phyloP scores from a whole-genome alignment of 2,329 filamentous ascomycete genomes.

The Trichoderma aggressivum region DNA sequence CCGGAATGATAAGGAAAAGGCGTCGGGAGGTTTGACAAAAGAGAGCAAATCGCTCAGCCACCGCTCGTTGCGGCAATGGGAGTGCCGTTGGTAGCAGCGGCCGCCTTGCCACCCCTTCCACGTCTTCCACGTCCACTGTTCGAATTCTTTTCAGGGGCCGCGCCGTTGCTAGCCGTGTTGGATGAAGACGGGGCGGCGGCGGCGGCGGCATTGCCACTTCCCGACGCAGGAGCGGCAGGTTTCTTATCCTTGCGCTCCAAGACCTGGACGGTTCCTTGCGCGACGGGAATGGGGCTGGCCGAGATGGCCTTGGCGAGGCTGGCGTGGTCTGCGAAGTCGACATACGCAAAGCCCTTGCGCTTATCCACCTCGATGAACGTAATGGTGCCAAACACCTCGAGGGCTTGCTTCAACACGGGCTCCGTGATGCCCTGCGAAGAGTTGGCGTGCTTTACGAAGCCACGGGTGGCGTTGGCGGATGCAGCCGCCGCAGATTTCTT shows the following conservation, averaged over 20 bases:
- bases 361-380: constrained; percentile 87
- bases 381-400: constrained; percentile 71
- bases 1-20: not conserved
- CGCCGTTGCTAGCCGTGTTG: constrained; percentile 14
- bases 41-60: constrained; percentile 17
- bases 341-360: constrained; percentile 90
- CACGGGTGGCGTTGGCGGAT: constrained; percentile 54
- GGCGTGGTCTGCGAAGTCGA: constrained; percentile 76
- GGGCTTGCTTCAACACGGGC: constrained; percentile 67
- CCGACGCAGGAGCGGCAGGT: constrained; percentile 25
- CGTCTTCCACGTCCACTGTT: constrained; percentile 32
- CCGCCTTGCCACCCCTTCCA: constrained; percentile 30
- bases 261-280: constrained; percentile 82
- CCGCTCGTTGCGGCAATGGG: constrained; percentile 13
- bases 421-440: constrained; percentile 91
- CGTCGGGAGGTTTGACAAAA: not conserved
- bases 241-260: constrained; percentile 72
- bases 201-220: constrained; percentile 18
- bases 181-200: constrained; percentile 22
- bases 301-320: constrained; percentile 74
- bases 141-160: constrained; percentile 30
- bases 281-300: constrained; percentile 77
- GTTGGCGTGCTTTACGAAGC: constrained; percentile 79
- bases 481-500: constrained; percentile 32
- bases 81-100: constrained; percentile 10